These are phyloP conservation scores for Raddia distichophylla DNA, from an alignment of 176 grass and related monocot species.

Conservation along the genomic window DNA sequence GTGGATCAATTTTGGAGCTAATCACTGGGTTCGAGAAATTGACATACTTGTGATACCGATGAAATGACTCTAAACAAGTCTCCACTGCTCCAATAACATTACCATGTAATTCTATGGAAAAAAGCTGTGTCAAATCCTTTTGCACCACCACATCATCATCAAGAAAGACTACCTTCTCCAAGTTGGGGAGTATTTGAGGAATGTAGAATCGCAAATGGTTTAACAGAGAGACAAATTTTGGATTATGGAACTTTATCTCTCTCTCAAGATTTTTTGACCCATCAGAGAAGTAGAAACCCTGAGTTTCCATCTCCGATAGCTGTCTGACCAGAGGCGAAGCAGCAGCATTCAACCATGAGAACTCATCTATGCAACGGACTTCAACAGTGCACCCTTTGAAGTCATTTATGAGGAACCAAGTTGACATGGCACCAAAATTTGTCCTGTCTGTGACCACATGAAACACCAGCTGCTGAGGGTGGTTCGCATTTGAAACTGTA, in stretches of 20 bases:
- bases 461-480: constrained; percentile 98
- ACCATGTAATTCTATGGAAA: constrained; percentile 90
- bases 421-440: constrained; percentile 80
- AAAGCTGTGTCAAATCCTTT: constrained; percentile 90
- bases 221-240: constrained; percentile 70
- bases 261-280: constrained; percentile 56
- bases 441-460: constrained; percentile 89
- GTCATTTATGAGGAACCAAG: constrained; percentile 93
- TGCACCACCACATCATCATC: constrained; percentile 99
- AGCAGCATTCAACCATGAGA: constrained; percentile 86
- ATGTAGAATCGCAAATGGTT: constrained; percentile 97
- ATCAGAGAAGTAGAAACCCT: constrained; percentile 55
- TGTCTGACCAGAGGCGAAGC: constrained; percentile 72
- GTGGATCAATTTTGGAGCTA: constrained; percentile 88
- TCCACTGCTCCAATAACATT: constrained; percentile 99
- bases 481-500: constrained; percentile 94
- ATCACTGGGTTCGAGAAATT: constrained; percentile 85
- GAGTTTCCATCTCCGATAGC: constrained; percentile 57
- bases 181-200: constrained; percentile 84
- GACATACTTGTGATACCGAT: constrained; percentile 95
- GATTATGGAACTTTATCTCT: constrained; percentile 73
- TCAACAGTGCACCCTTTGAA: constrained; percentile 92
- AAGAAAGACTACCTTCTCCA: constrained; percentile 97
- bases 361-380: constrained; percentile 85
- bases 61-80: constrained; percentile 96